Evolutionary conservation across 768 basidiomycete genomes (phyloP).

Genomic region (Leccinum disarticulatum): DNA sequence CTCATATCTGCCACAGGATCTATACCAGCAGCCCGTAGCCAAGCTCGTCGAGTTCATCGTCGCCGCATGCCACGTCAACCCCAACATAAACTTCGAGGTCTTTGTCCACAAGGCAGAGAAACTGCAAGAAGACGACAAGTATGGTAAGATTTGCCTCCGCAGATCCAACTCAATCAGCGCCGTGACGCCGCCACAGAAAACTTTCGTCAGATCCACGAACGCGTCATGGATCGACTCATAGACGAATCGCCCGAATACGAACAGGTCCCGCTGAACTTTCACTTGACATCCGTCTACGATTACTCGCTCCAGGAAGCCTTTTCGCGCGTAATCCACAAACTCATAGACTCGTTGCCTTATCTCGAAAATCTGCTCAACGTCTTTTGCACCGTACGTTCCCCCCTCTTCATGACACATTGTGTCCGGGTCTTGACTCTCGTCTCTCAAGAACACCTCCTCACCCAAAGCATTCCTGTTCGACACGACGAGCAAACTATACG

Average conservation of each 20-base stretch:
- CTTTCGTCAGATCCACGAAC: slow-evolving; percentile 86
- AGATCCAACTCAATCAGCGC: background rate
- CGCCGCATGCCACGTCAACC: slow-evolving; percentile 73
- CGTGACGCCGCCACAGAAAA: slow-evolving; percentile 59
- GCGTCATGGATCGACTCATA: slow-evolving; percentile 76
- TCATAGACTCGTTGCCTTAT: slow-evolving; percentile 81
- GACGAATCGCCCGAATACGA: slow-evolving; percentile 78
- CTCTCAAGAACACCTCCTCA: slow-evolving; percentile 77
- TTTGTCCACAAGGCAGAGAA: slow-evolving; percentile 97
- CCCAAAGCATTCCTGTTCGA: slow-evolving; percentile 96
- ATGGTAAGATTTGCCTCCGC: slow-evolving; percentile 51
- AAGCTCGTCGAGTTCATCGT: slow-evolving; percentile 81
- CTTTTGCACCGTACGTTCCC: slow-evolving; percentile 64
- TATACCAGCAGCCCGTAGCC: slow-evolving; percentile 81
- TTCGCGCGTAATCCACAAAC: slow-evolving; percentile 83
- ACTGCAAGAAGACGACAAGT: slow-evolving; percentile 86
- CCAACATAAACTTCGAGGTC: slow-evolving; percentile 78
- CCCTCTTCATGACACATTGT: background rate
- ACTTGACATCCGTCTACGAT: slow-evolving; percentile 92
- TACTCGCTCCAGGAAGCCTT: slow-evolving; percentile 91
- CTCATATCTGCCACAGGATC: slow-evolving; percentile 49
- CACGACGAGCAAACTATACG: slow-evolving; percentile 75
- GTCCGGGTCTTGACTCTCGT: background rate
- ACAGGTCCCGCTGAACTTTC: slow-evolving; percentile 78
- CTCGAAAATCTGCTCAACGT: slow-evolving; percentile 87